Percentiles rank a stretch among this genome's conserved stretches.
Evolutionary conservation across 768 basidiomycete species (phyloP).

Genomic region (Tulasnella sp.): DNA sequence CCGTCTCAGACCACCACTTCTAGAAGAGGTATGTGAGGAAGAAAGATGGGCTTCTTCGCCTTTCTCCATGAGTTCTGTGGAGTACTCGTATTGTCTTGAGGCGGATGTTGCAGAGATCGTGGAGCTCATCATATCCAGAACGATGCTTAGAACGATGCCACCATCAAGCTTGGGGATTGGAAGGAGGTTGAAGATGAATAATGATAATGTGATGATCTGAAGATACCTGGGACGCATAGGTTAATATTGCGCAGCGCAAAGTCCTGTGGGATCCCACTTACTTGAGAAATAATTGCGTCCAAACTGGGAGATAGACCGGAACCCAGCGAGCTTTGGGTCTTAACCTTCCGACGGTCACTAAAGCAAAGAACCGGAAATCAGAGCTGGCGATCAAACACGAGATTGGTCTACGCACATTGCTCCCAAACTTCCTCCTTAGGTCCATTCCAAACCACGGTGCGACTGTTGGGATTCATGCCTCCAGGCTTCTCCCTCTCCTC

Average conservation of each 20-base stretch:
- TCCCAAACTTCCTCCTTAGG: constrained; percentile 65
- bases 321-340: constrained; percentile 51
- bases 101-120: background rate
- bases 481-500: constrained; percentile 37
- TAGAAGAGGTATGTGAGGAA: background rate
- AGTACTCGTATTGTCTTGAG: constrained; percentile 1
- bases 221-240: constrained; percentile 55
- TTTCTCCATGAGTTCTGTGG: constrained; percentile 20
- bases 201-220: constrained; percentile 66
- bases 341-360: constrained; percentile 59
- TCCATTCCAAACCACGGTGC: constrained; percentile 71
- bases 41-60: background rate
- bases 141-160: constrained; percentile 54
- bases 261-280: constrained; percentile 46
- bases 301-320: constrained; percentile 48
- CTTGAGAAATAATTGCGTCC: constrained; percentile 55
- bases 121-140: constrained; percentile 39
- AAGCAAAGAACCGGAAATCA: constrained; percentile 8
- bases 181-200: constrained; percentile 81
- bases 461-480: background rate
- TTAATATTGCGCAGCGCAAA: background rate
- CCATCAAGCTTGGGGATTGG: constrained; percentile 77
- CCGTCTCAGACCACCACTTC: background rate
- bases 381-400: constrained; percentile 15
- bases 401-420: constrained; percentile 54